These are phyloP conservation scores for Phycomyces nitens DNA, from an alignment of 192 early-diverging fungal species.

Conservation along the genomic window DNA sequence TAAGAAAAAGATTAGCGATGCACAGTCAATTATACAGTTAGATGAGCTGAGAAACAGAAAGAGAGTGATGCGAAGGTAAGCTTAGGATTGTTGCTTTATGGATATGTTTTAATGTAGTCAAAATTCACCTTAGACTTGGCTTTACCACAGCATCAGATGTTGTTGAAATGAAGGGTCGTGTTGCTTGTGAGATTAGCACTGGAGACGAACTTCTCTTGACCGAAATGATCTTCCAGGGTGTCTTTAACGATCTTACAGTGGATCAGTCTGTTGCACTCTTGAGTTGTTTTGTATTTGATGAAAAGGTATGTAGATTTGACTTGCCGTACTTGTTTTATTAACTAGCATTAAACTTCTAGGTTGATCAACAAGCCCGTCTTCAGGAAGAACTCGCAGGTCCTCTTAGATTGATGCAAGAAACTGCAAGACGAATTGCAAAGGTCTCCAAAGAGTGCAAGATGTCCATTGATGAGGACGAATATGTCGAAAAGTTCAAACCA, in stretches of 20 bases:
- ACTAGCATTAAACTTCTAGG: background rate
- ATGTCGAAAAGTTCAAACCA: constrained; percentile 77
- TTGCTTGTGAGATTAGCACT: constrained; percentile 93
- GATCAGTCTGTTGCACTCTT: constrained; percentile 85
- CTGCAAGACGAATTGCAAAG: constrained; percentile 79
- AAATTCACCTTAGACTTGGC: constrained; percentile 49
- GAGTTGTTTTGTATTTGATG: constrained; percentile 89
- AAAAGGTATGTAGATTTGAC: constrained; percentile 51
- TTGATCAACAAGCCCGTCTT: constrained; percentile 47
- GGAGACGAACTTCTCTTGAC: constrained; percentile 94
- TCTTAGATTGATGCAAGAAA: constrained; percentile 77
- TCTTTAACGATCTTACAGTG: constrained; percentile 88
- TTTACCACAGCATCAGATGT: constrained; percentile 82
- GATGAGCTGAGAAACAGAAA: constrained; percentile 91
- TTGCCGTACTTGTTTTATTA: no score
- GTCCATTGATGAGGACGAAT: constrained; percentile 81
- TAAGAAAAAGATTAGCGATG: constrained; percentile 70
- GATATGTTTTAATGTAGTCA: background rate
- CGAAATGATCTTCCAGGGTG: constrained; percentile 95
- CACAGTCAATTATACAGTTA: constrained; percentile 82
- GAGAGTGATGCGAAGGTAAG: constrained; percentile 77
- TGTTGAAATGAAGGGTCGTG: constrained; percentile 95
- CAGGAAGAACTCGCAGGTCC: constrained; percentile 78
- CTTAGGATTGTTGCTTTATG: background rate
- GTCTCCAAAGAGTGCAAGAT: constrained; percentile 88